Evolutionary conservation across 2,329 filamentous ascomycete genomes (phyloP), one percentile per base, ranked within the genome.

Genomic region (Dryadomyces quercivorus): DNA sequence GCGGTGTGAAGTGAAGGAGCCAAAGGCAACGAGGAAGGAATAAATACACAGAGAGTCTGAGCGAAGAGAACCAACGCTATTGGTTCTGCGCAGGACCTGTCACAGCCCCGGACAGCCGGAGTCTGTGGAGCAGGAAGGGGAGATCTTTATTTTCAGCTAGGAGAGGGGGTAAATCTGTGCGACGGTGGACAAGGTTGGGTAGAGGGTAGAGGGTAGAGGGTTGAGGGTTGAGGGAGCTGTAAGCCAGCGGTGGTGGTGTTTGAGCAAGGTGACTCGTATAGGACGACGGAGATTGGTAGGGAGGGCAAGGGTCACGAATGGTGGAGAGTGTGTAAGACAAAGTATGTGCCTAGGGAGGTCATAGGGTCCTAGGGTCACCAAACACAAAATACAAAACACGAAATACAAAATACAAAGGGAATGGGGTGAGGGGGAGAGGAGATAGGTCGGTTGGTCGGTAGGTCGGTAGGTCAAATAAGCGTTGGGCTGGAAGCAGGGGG

Each of bases 1-100:
- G 56, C 56, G 56, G 56, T 57, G 56, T 55, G 56, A 55, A 36
- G 56, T 55, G 56, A 55, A 36, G 48, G 47, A 48, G 20, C 5
- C 8, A 48, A 50, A 38, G 45, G 26, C 42, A 21, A 46, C 12
- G 31, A 40, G 15, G 15, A 40, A 38, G 22, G 21, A n/a, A 46
- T 46, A 18, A 46, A 52, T 26, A 44, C 42, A 26, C 44, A 52
- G 22, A 34, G 16, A 36, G 22, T 26, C 21, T 34, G 31, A 20
- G 21, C 26, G 38, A 21, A 36, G 13, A 18, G 20, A 26, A n/a
- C n/a, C 51, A 46, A 21, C 31, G 31, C 42, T 21, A 52, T 52
- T 52, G 51, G 43, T 18, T 38, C n/a, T 21, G 26, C 20, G 26
- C 12, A 36, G 42, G 31, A 18, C 42, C 36, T 38, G 26, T 31